Conservation (phyloP, 164 flowering plant genomes). For the Chimonanthus praecox region DNA sequence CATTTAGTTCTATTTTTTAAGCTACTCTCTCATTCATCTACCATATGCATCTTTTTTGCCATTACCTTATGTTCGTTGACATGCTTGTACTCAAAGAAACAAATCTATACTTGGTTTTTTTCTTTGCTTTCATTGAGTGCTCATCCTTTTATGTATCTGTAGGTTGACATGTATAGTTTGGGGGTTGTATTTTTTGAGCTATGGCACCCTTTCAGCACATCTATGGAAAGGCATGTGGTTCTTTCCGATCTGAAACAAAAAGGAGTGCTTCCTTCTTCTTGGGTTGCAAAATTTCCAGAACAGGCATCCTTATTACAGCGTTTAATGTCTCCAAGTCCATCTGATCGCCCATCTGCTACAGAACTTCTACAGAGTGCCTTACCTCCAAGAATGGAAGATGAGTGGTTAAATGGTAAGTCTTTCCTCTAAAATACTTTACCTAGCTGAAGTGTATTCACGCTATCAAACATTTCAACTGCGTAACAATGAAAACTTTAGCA, state of each 20-base stretch:
- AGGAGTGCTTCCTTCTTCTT: constrained; percentile 64
- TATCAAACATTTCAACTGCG: no score
- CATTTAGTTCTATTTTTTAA: no score
- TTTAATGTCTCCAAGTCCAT: constrained; percentile 85
- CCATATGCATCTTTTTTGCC: no score
- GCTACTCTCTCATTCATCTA: no score
- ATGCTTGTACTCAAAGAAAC: no score
- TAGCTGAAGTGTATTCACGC: no score
- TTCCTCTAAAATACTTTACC: not conserved
- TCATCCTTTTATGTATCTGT: constrained; percentile 7
- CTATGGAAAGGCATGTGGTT: constrained; percentile 81
- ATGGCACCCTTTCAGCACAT: constrained; percentile 92
- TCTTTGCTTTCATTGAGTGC: not conserved
- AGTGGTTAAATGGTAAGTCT: constrained; percentile 70
- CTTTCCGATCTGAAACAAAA: constrained; percentile 79
- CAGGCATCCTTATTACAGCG: constrained; percentile 63
- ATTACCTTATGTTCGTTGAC: no score
- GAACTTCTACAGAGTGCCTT: constrained; percentile 72
- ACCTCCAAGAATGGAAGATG: constrained; percentile 89
- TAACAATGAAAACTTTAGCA: no score
- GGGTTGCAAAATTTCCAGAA: constrained; percentile 82
- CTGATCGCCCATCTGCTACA: constrained; percentile 87
- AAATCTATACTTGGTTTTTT: not conserved
- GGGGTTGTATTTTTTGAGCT: constrained; percentile 94
- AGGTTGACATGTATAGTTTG: constrained; percentile 98